phyloP scores from a whole-genome alignment of 2,329 filamentous ascomycete genomes.

The Fusarium sp. region DNA sequence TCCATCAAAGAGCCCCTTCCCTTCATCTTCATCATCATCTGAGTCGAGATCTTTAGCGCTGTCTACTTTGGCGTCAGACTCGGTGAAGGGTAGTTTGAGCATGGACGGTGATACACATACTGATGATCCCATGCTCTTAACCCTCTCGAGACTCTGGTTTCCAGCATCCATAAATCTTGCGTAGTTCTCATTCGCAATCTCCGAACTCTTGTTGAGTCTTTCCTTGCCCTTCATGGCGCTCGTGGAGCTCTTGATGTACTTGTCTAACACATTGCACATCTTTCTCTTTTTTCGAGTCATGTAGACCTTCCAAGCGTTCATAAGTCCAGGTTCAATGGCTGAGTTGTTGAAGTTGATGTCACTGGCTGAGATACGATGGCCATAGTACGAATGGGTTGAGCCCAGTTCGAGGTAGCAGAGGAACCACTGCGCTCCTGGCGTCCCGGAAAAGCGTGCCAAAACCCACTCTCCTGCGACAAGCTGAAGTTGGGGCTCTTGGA shows the following conservation, averaged over 20 bases:
- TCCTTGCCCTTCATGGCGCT: background rate
- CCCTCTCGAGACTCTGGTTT: background rate
- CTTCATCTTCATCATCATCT: background rate
- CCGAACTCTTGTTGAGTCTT: background rate
- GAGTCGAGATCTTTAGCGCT: background rate
- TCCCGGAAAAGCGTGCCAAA: background rate
- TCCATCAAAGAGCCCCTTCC: background rate
- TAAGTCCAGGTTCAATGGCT: background rate
- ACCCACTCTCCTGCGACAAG: slow-evolving; percentile 11
- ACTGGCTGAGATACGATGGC: background rate
- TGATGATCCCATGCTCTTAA: slow-evolving; percentile 3
- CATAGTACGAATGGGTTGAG: slow-evolving; percentile 3
- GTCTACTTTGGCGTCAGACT: background rate
- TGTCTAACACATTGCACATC: slow-evolving; percentile 9
- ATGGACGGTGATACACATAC: background rate
- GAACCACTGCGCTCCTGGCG: slow-evolving; percentile 5
- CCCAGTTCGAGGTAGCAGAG: slow-evolving; percentile 5
- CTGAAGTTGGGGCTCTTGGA: slow-evolving; percentile 2
- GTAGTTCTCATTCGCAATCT: background rate
- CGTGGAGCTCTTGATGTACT: background rate
- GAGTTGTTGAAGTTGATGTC: slow-evolving; percentile 5
- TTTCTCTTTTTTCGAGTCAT: slow-evolving; percentile 9
- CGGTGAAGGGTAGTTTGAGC: background rate
- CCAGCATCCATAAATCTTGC: background rate
- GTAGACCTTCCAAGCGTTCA: background rate